These are phyloP conservation scores for Parascedosporium putredinis DNA, from an alignment of 2,329 filamentous ascomycete species.

Conservation along the genomic window DNA sequence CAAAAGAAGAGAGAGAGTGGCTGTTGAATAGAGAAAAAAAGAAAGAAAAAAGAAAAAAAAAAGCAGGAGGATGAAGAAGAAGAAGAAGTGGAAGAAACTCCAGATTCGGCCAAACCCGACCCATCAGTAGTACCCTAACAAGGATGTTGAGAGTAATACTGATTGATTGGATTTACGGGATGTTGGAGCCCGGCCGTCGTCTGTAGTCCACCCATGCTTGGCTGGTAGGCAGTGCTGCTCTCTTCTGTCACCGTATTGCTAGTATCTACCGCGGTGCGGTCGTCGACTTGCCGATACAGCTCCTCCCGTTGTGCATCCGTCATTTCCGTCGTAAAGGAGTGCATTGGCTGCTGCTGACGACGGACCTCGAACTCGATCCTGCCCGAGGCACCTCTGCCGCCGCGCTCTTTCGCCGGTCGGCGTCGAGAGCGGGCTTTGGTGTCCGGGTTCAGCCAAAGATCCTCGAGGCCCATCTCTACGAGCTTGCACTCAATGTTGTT, in stretches of 20 bases:
- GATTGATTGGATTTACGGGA: not conserved
- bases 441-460: constrained; percentile 27
- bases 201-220: not conserved
- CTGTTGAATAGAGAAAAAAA: not conserved
- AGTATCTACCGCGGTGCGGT: not conserved
- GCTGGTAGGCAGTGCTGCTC: not conserved
- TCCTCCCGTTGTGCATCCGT: constrained; percentile 5
- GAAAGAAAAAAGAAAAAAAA: constrained; percentile 3
- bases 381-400: constrained; percentile 9
- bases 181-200: not conserved
- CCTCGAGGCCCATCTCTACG: constrained; percentile 35
- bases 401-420: constrained; percentile 22
- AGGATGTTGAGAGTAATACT: not conserved
- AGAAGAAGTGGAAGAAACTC: too few species aligned
- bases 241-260: not conserved
- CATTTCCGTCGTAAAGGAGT: constrained; percentile 7
- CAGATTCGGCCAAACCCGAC: too few species aligned
- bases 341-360: not conserved
- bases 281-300: constrained; percentile 7
- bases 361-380: not conserved
- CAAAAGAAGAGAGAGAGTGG: not conserved
- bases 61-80: too few species aligned
- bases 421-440: constrained; percentile 28
- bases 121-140: too few species aligned
- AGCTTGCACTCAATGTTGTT: constrained; percentile 40